These are phyloP conservation scores for Alternaria tenuissima DNA, from an alignment of 2,329 filamentous ascomycete genomes.

Conservation along the genomic window DNA sequence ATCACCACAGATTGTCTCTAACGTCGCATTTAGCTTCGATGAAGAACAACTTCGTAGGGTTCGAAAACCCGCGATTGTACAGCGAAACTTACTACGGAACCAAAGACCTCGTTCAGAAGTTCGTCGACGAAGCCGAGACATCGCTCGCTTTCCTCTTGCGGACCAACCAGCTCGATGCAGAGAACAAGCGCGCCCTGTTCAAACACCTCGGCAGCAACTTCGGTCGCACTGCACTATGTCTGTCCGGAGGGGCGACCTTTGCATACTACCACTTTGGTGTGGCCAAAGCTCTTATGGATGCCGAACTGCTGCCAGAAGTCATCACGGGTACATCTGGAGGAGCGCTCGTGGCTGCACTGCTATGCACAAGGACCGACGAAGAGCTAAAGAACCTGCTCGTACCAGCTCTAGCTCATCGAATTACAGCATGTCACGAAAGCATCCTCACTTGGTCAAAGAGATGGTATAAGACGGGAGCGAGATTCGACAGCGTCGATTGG, in stretches of 20 bases:
- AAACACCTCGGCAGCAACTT: conserved; percentile 91
- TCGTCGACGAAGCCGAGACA: conserved; percentile 81
- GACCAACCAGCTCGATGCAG: conserved; percentile 71
- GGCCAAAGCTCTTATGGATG: conserved; percentile 86
- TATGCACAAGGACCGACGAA: conserved; percentile 89
- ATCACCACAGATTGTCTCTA: background rate
- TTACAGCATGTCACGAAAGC: conserved; percentile 84
- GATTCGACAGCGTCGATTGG: conserved; percentile 95
- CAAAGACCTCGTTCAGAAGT: conserved; percentile 91
- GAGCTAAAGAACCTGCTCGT: conserved; percentile 86
- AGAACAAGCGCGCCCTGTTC: conserved; percentile 83
- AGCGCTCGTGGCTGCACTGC: conserved; percentile 84
- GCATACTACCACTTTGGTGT: conserved; percentile 98
- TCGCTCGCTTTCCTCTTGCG: conserved; percentile 73
- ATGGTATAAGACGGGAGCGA: conserved; percentile 91
- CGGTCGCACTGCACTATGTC: conserved; percentile 88
- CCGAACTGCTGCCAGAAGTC: conserved; percentile 84
- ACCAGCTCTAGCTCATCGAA: conserved; percentile 83
- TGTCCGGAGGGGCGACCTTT: conserved; percentile 93
- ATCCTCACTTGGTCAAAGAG: conserved; percentile 78
- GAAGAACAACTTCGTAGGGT: conserved; percentile 96
- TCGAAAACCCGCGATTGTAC: conserved; percentile 94
- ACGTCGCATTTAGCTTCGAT: conserved; percentile 69
- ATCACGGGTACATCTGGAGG: conserved; percentile 97
- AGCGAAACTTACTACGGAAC: conserved; percentile 98